phyloP scores from a whole-genome alignment of 495 filamentous ascomycete genomes.

The Trichoderma reesei region DNA sequence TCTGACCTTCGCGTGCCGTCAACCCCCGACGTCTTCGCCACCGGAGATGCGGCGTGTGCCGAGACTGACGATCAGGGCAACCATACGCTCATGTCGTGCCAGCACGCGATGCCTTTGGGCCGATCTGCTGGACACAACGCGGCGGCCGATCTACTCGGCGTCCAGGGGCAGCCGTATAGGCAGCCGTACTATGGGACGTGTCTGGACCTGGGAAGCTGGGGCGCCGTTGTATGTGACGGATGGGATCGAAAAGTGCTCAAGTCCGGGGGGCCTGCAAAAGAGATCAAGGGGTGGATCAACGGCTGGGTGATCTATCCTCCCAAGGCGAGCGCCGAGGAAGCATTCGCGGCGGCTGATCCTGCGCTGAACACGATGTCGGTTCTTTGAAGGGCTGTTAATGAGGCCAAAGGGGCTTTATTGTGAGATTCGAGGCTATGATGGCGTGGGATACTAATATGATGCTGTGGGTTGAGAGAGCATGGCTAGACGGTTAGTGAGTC shows the following conservation, averaged over 20 bases:
- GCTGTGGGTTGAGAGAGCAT: too few relatives aligned
- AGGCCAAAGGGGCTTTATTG: neutral
- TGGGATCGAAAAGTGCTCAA: constrained; percentile 16
- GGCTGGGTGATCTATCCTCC: constrained; percentile 20
- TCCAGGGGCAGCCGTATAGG: constrained; percentile 18
- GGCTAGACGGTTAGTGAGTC: too few relatives aligned
- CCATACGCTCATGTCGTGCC: constrained; percentile 21
- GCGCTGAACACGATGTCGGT: neutral
- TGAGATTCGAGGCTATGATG: too few relatives aligned
- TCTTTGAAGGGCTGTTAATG: neutral
- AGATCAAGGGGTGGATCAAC: constrained; percentile 20
- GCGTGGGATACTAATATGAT: too few relatives aligned
- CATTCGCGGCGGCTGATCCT: neutral
- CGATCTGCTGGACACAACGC: constrained; percentile 21
- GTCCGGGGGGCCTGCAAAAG: constrained; percentile 16
- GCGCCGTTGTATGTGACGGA: constrained; percentile 16
- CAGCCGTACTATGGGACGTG: constrained; percentile 19
- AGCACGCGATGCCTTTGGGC: constrained; percentile 26
- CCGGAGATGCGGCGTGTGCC: constrained; percentile 20
- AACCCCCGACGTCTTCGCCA: constrained; percentile 15
- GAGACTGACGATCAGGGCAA: constrained; percentile 13
- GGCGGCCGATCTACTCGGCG: neutral
- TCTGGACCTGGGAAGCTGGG: constrained; percentile 20
- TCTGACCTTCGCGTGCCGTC: constrained; percentile 15
- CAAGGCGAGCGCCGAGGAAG: neutral